Percentiles rank a stretch among this genome's conserved stretches.
Conservation (phyloP, 2,329 filamentous ascomycete species). For the Bipolaris gigantea region DNA sequence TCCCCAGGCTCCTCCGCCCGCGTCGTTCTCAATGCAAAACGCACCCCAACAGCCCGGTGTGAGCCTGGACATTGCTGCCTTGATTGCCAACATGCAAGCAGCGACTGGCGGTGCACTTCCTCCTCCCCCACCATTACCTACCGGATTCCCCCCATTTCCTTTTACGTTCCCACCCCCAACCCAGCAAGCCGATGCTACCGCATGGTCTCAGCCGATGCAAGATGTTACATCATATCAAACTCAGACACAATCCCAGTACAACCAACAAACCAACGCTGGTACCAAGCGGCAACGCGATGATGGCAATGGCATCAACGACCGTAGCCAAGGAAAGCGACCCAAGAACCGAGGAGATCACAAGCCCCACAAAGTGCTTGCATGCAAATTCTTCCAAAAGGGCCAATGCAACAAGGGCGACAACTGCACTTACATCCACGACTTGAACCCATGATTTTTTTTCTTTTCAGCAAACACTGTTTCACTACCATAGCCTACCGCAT, state of each 20-base stretch:
- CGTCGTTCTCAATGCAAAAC: conserved; percentile 13
- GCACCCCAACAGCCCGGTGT: conserved; percentile 20
- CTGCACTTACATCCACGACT: conserved; percentile 73
- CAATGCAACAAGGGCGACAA: conserved; percentile 73
- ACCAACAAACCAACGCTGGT: conserved; percentile 35
- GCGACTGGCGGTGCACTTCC: conserved; percentile 21
- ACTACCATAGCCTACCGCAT: neutral
- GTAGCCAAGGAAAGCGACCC: conserved; percentile 57
- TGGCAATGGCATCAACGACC: conserved; percentile 30
- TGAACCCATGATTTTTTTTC: conserved; percentile 10
- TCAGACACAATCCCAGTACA: conserved; percentile 19
- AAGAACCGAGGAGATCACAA: conserved; percentile 26
- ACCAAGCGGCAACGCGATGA: conserved; percentile 44
- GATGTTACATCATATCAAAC: conserved; percentile 15
- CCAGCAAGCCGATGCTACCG: conserved; percentile 11
- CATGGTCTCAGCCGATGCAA: conserved; percentile 21
- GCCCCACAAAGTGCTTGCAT: conserved; percentile 53
- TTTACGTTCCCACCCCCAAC: conserved; percentile 21
- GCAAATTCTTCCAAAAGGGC: conserved; percentile 70
- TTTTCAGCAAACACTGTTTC: neutral
- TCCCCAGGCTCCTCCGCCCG: conserved; percentile 19
- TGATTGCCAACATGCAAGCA: conserved; percentile 30
- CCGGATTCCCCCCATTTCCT: conserved; percentile 22
- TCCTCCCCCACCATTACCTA: conserved; percentile 30
- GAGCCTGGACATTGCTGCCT: conserved; percentile 26